A percentile compares a stretch with the other conserved stretches of the same genome.
Evolutionary conservation across 2,329 filamentous ascomycete species (phyloP).

Genomic region (Scedosporium minutisporum): DNA sequence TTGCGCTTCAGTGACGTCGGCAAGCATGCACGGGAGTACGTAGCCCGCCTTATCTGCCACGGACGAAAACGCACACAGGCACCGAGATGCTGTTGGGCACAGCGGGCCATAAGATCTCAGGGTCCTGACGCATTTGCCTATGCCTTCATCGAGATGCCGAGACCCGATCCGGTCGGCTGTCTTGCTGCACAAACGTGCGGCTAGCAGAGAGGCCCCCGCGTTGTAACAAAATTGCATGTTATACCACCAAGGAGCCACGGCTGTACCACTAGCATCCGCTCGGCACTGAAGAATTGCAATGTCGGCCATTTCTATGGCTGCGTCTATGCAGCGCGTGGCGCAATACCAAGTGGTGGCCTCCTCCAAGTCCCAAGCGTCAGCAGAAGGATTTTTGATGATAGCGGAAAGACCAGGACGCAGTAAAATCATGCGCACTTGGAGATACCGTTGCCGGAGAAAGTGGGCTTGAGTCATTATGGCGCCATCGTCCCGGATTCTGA

Average conservation of each 20-base stretch:
- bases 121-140: not conserved
- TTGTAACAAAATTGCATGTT: constrained; percentile 2
- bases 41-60: not conserved
- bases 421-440: not conserved
- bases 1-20: not conserved
- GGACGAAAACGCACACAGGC: not conserved
- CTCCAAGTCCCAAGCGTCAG: not conserved
- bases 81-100: not conserved
- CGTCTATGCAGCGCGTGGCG: not conserved
- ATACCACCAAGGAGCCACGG: constrained; percentile 1
- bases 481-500: not conserved
- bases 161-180: not conserved
- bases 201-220: not conserved
- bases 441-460: constrained; percentile 1
- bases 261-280: not conserved
- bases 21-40: not conserved
- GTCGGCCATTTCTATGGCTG: not conserved
- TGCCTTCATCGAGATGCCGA: not conserved
- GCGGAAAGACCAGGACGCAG: not conserved
- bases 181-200: not conserved
- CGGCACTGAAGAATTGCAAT: not conserved
- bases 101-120: not conserved
- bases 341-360: not conserved
- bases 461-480: not conserved
- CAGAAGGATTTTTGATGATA: not conserved